A percentile compares a stretch with the other conserved stretches of the same genome.
Evolutionary conservation across 2,329 filamentous ascomycete species (phyloP).

Genomic region (Tolypocladium cylindrosporum): DNA sequence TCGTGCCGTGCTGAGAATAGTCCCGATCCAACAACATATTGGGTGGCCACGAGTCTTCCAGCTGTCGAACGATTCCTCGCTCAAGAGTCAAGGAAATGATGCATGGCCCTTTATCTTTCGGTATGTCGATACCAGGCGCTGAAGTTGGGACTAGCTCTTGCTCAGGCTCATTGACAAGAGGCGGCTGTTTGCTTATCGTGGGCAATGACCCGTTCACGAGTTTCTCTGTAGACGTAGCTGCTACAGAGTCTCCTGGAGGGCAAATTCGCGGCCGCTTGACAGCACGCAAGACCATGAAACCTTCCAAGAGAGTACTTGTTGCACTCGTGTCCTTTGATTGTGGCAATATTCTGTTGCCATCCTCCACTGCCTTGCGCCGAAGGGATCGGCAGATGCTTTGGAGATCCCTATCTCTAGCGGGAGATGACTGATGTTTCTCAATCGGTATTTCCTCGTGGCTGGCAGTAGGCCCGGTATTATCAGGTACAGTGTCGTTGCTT

Average conservation of each 20-base stretch:
- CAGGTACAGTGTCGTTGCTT: not conserved
- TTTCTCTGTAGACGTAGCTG: no score
- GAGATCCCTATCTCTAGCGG: not conserved
- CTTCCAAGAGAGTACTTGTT: slow-evolving; percentile 16
- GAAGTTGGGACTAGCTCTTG: slow-evolving; percentile 1
- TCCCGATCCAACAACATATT: slow-evolving; percentile 52
- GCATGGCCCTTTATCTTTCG: slow-evolving; percentile 18
- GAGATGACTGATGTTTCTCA: not conserved
- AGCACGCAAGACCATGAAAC: slow-evolving; percentile 21
- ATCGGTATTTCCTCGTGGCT: not conserved
- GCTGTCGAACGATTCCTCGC: slow-evolving; percentile 35
- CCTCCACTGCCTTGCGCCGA: not conserved
- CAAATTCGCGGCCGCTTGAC: slow-evolving; percentile 13
- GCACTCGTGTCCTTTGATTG: slow-evolving; percentile 9
- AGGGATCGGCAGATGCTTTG: not conserved
- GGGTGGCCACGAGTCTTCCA: slow-evolving; percentile 38
- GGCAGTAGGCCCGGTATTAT: not conserved
- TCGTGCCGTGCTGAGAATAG: slow-evolving; percentile 30
- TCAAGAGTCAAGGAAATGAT: slow-evolving; percentile 42
- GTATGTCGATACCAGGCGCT: slow-evolving; percentile 8
- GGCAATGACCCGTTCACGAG: not conserved
- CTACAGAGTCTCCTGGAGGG: not conserved
- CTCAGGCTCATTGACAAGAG: not conserved
- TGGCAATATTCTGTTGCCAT: slow-evolving; percentile 5
- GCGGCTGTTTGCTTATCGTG: not conserved